Percentiles rank a stretch among this genome's conserved stretches.
phyloP scores from a whole-genome alignment of 2,329 filamentous ascomycete genomes.

The Xylaria multiplex region DNA sequence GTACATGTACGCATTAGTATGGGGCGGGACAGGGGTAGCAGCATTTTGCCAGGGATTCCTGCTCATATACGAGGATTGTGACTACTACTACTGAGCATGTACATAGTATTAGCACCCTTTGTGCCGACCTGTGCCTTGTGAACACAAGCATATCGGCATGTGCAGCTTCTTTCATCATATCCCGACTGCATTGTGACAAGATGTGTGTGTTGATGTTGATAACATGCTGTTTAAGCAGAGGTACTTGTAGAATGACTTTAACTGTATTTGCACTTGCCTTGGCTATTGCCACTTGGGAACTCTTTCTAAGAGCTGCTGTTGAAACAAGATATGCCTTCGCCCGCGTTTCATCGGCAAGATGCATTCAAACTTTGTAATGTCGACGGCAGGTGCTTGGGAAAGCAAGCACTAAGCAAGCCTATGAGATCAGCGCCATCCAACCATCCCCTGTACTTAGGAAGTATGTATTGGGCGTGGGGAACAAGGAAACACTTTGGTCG shows the following conservation, averaged over 20 bases:
- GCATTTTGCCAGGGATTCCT: slow-evolving; percentile 23
- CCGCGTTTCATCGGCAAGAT: slow-evolving; percentile 36
- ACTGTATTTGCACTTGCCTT: slow-evolving; percentile 23
- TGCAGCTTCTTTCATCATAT: slow-evolving; percentile 6
- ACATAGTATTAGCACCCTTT: not conserved
- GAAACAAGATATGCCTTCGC: slow-evolving; percentile 30
- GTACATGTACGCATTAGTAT: no score
- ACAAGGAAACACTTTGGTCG: not conserved
- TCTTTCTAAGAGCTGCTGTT: slow-evolving; percentile 16
- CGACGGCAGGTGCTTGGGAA: not conserved
- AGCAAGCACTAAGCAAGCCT: not conserved
- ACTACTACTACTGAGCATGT: not conserved
- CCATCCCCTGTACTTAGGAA: not conserved
- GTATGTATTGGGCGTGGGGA: not conserved
- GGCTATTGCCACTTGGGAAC: not conserved
- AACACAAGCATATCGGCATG: slow-evolving; percentile 36
- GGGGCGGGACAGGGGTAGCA: slow-evolving; percentile 1
- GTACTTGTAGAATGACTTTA: not conserved
- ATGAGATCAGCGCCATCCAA: not conserved
- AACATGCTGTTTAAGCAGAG: not conserved
- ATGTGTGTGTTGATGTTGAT: not conserved
- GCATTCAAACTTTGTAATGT: slow-evolving; percentile 18
- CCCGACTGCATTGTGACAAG: slow-evolving; percentile 9
- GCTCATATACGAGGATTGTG: slow-evolving; percentile 28
- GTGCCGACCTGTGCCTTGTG: slow-evolving; percentile 15